A percentile compares a stretch with the other conserved stretches of the same genome.
Evolutionary conservation across 1,284 basidiomycete genomes (phyloP).

Genomic region (Boletus coffeatus): DNA sequence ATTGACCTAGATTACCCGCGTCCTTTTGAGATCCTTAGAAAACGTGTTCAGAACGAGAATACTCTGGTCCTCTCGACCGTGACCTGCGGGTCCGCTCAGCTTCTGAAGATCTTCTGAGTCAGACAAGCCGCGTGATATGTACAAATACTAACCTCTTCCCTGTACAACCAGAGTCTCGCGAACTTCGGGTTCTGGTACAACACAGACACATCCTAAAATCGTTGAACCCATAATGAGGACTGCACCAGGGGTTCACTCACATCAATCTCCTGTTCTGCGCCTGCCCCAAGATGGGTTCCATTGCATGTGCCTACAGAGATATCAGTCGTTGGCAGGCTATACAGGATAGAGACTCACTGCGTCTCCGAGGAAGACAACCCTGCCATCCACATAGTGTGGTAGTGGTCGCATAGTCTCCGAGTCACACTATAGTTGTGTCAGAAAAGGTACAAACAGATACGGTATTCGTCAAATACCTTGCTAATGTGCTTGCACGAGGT

Average conservation of each 20-base stretch:
- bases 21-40: no score
- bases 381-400: constrained; percentile 25
- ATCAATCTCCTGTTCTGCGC: constrained; percentile 31
- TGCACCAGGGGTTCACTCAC: constrained; percentile 10
- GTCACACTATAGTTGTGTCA: constrained; percentile 16
- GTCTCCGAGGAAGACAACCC: constrained; percentile 33
- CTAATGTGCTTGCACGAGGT: constrained; percentile 34
- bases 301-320: constrained; percentile 27
- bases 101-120: no score
- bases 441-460: not conserved
- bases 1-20: no score
- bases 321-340: not conserved
- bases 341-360: constrained; percentile 22
- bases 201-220: constrained; percentile 31
- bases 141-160: no score
- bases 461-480: constrained; percentile 29
- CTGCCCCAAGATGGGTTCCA: constrained; percentile 30
- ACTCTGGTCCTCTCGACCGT: no score
- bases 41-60: no score
- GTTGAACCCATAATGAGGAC: constrained; percentile 15
- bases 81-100: no score
- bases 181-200: constrained; percentile 9
- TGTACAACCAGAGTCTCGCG: no score
- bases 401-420: constrained; percentile 21
- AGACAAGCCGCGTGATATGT: no score